These are phyloP conservation scores for Colletotrichum australisinense DNA, from an alignment of 2,329 filamentous ascomycete species.

Conservation along the genomic window DNA sequence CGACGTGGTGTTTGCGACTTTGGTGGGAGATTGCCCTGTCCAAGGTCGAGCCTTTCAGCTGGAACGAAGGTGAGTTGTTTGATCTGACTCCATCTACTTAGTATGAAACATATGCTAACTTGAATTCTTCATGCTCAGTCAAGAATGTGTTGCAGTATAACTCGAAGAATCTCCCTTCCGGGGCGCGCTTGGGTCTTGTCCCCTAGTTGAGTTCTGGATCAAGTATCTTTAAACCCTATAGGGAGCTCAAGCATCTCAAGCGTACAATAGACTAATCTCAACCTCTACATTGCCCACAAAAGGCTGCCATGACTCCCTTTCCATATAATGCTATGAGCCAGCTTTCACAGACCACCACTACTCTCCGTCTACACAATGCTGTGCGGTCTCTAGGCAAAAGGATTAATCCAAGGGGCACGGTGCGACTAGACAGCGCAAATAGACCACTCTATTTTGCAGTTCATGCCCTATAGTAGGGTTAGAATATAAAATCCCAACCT, in stretches of 20 bases:
- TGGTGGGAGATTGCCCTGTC: constrained; percentile 46
- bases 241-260: too few species aligned
- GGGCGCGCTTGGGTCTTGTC: neutral
- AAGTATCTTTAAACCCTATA: too few species aligned
- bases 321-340: too few species aligned
- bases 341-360: too few species aligned
- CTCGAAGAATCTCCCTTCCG: neutral
- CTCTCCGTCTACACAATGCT: too few species aligned
- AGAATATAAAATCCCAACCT: neutral
- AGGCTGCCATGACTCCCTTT: too few species aligned
- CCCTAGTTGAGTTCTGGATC: too few species aligned
- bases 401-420: too few species aligned
- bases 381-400: too few species aligned
- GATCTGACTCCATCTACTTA: neutral
- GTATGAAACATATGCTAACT: neutral
- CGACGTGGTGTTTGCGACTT: constrained; percentile 48
- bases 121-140: neutral
- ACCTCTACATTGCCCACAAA: too few species aligned
- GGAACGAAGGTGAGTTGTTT: constrained; percentile 11
- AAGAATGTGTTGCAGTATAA: neutral
- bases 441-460: fast-evolving
- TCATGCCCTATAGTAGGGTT: neutral
- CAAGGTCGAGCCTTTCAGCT: constrained; percentile 14
- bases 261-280: too few species aligned
- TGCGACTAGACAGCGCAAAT: neutral